Percentiles rank a stretch among this genome's conserved stretches.
Conservation (phyloP, 495 filamentous ascomycete genomes). For the Staphylotrichum longicolle region DNA sequence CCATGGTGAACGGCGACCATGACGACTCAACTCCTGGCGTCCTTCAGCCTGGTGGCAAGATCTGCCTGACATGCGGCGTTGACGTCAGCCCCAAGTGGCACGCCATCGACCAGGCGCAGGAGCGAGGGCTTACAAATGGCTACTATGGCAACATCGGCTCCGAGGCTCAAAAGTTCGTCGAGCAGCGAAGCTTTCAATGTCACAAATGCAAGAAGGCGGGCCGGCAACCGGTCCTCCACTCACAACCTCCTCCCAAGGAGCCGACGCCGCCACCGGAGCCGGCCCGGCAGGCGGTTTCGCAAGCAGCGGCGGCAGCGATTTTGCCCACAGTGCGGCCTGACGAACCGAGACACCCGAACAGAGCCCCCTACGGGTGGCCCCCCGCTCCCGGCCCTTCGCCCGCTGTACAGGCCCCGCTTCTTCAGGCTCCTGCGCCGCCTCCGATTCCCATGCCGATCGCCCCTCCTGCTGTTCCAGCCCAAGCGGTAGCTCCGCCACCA, state of each 20-base stretch:
- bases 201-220: constrained; percentile 54
- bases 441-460: constrained; percentile 42
- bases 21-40: constrained; percentile 19
- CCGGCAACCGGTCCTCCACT: constrained; percentile 38
- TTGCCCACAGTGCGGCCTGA: constrained; percentile 49
- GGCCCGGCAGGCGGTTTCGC: constrained; percentile 31
- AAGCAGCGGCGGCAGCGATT: constrained; percentile 43
- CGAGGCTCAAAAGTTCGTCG: constrained; percentile 47
- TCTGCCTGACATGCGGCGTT: constrained; percentile 57
- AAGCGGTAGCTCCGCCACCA: constrained; percentile 26
- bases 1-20: constrained; percentile 30
- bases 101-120: constrained; percentile 42
- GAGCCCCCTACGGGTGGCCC: constrained; percentile 26
- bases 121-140: constrained; percentile 44
- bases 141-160: constrained; percentile 39
- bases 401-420: constrained; percentile 18
- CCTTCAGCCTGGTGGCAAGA: constrained; percentile 40
- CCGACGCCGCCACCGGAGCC: constrained; percentile 38
- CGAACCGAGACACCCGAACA: constrained; percentile 24
- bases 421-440: constrained; percentile 39
- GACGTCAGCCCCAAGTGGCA: constrained; percentile 64
- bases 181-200: constrained; percentile 53
- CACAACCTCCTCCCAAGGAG: constrained; percentile 31
- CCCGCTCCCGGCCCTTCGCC: constrained; percentile 17
- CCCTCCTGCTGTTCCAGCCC: constrained; percentile 39